Evolutionary conservation across 129 eudicot genomes (phyloP).

Genomic region (Centrapalus pauciflorus): DNA sequence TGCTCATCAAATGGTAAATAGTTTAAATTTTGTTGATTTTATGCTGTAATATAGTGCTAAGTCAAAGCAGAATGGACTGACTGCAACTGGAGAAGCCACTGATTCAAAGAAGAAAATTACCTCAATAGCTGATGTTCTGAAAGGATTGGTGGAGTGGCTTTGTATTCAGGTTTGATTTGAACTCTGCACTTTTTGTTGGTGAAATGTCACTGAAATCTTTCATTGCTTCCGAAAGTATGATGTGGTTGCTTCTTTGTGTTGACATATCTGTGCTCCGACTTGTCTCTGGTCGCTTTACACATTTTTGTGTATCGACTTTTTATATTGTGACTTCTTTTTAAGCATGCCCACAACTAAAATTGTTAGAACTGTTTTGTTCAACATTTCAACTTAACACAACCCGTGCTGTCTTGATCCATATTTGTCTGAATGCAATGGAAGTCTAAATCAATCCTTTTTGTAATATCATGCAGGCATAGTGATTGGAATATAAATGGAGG

Average conservation of each 20-base stretch:
- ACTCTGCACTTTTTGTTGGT: not conserved
- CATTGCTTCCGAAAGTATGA: not conserved
- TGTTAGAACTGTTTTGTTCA: not conserved
- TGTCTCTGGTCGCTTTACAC: not conserved
- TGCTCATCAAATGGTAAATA: not conserved
- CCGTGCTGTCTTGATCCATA: not conserved
- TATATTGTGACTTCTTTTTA: not conserved
- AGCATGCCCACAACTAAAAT: too few species aligned
- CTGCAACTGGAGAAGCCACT: conserved; percentile 49
- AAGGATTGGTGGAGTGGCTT: conserved; percentile 88
- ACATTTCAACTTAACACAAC: not conserved
- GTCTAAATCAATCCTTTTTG: not conserved
- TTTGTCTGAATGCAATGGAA: not conserved
- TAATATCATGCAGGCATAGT: not conserved
- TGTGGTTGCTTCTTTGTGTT: not conserved
- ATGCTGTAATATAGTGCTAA: conserved; percentile 47
- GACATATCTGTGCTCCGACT: not conserved
- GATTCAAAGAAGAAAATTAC: conserved; percentile 64
- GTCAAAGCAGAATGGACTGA: conserved; percentile 41
- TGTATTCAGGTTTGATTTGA: conserved; percentile 74
- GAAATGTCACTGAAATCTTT: not conserved
- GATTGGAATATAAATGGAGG: not conserved
- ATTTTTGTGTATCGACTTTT: too few species aligned
- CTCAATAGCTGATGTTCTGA: conserved; percentile 68
- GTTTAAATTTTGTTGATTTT: not conserved